phyloP scores from a whole-genome alignment of 441 rosid species.

The Geranium incanum region DNA sequence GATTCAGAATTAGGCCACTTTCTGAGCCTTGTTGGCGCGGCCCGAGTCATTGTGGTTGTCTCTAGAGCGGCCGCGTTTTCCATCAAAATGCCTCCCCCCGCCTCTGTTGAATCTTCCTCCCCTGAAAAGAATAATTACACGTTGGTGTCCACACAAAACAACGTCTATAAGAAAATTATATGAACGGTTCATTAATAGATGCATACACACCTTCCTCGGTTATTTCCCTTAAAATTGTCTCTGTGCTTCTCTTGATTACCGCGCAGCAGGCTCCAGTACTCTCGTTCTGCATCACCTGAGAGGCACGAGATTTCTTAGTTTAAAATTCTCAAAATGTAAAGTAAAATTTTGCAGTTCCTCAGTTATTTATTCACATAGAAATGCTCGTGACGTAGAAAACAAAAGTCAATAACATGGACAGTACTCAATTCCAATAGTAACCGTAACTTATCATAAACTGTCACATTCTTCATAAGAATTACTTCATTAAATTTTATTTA shows the following conservation, averaged over 20 bases:
- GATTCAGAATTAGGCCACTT: conserved; percentile 15
- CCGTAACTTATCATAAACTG: not conserved
- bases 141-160: not conserved
- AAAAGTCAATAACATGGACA: too few relatives aligned
- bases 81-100: conserved; percentile 16
- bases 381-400: not conserved
- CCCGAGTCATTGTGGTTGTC: conserved; percentile 1
- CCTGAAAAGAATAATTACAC: conserved; percentile 28
- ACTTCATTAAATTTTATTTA: not conserved
- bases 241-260: conserved; percentile 41
- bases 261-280: conserved; percentile 58
- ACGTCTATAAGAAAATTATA: not conserved
- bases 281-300: conserved; percentile 66
- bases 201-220: conserved; percentile 59
- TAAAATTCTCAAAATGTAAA: not conserved
- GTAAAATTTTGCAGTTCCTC: not conserved
- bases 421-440: too few relatives aligned
- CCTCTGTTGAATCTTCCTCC: conserved; percentile 55
- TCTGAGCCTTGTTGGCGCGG: conserved; percentile 25
- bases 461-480: not conserved
- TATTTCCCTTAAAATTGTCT: conserved; percentile 30
- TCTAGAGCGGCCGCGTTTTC: conserved; percentile 34
- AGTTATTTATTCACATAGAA: not conserved
- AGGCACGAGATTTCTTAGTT: not conserved
- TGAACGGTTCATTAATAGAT: not conserved